phyloP scores from a whole-genome alignment of 192 early-diverging fungal genomes.

The Umbelopsis ramanniana region DNA sequence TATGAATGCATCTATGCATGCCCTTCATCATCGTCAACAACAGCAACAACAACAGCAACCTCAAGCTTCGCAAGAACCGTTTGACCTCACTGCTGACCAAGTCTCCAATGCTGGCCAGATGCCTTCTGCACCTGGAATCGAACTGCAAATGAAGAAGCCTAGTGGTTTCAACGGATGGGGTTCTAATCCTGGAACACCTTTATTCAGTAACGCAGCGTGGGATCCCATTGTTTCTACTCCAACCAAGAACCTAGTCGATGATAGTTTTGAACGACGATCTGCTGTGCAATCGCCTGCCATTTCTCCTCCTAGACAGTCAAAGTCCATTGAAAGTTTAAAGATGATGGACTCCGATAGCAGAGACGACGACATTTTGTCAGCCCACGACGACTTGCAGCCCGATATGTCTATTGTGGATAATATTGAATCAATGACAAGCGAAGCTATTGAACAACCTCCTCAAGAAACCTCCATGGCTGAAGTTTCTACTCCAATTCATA shows the following conservation, averaged over 20 bases:
- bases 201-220: conserved; percentile 11
- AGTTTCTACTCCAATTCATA: neutral
- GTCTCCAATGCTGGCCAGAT: neutral
- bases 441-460: neutral
- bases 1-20: conserved; percentile 24
- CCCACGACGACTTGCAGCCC: neutral
- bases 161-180: conserved; percentile 17
- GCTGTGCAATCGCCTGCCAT: conserved; percentile 20
- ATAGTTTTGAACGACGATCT: conserved; percentile 8
- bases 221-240: conserved; percentile 9
- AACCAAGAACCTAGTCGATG: neutral
- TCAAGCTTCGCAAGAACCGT: conserved; percentile 5
- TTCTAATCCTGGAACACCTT: conserved; percentile 6
- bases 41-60: conserved; percentile 25
- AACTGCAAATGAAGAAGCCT: conserved; percentile 1
- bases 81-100: neutral
- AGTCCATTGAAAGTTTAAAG: neutral
- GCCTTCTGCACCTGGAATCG: neutral
- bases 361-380: neutral
- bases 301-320: neutral
- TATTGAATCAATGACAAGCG: neutral
- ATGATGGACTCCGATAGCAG: neutral
- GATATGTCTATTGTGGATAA: neutral
- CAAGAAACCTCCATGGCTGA: neutral
- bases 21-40: conserved; percentile 26